Conservation (phyloP, 1,284 basidiomycete genomes). For the Ganoderma multipileum region DNA sequence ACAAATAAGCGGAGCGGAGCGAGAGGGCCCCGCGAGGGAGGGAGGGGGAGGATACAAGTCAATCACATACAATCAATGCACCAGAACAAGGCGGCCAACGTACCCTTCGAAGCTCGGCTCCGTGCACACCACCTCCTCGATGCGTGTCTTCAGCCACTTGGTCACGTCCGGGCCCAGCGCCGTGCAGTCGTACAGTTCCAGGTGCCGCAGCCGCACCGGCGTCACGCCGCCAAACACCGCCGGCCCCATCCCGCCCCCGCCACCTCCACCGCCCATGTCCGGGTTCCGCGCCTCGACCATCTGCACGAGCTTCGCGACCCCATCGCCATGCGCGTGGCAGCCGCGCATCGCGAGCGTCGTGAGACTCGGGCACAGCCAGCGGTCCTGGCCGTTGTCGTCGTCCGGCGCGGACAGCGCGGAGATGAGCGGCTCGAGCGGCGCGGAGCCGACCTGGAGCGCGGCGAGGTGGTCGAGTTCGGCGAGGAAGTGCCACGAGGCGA, state of each 20-base stretch:
- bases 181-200: conserved; percentile 72
- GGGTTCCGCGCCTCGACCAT: conserved; percentile 75
- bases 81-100: conserved; percentile 31
- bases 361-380: conserved; percentile 69
- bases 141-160: conserved; percentile 63
- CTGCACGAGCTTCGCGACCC: conserved; percentile 67
- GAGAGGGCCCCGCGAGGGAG: too few relatives aligned
- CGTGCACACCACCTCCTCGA: conserved; percentile 64
- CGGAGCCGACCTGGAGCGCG: conserved; percentile 65
- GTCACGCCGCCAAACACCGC: conserved; percentile 38
- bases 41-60: neutral
- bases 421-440: conserved; percentile 66
- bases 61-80: conserved; percentile 19
- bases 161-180: conserved; percentile 68
- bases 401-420: conserved; percentile 61
- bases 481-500: conserved; percentile 58
- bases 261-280: conserved; percentile 38
- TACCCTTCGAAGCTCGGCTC: conserved; percentile 53
- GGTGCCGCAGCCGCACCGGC: conserved; percentile 54
- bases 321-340: conserved; percentile 67
- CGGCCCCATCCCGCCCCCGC: conserved; percentile 26
- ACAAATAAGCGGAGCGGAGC: neutral
- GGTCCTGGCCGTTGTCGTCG: conserved; percentile 53
- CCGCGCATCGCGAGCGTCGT: conserved; percentile 61
- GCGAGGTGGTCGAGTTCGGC: conserved; percentile 54